These are phyloP conservation scores for Sarocladiaceae sp. DNA, from an alignment of 2,329 filamentous ascomycete genomes.

Conservation along the genomic window DNA sequence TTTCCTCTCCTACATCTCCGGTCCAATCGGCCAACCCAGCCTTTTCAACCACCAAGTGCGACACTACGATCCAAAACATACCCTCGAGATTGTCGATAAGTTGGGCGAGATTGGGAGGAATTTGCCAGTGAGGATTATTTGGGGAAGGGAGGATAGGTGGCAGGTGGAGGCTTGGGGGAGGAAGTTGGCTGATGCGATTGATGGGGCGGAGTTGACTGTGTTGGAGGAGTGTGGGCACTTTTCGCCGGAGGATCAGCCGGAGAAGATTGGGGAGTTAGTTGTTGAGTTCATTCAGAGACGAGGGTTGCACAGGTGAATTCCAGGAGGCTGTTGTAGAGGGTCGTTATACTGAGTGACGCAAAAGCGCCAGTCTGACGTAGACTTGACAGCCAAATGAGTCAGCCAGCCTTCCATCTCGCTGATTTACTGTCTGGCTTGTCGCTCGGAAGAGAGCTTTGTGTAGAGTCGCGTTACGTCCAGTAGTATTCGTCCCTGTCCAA, in stretches of 20 bases:
- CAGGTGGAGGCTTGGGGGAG: constrained; percentile 26
- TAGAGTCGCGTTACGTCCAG: no score
- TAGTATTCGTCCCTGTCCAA: no score
- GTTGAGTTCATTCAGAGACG: constrained; percentile 6
- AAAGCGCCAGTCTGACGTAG: no score
- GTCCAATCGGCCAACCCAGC: constrained; percentile 25
- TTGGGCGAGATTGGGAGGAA: constrained; percentile 18
- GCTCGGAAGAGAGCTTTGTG: no score
- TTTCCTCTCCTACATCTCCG: constrained; percentile 27
- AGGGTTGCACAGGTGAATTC: neutral
- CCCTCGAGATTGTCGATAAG: constrained; percentile 22
- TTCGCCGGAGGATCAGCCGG: constrained; percentile 24
- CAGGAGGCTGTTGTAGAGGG: no score
- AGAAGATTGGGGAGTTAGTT: constrained; percentile 14
- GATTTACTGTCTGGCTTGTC: no score
- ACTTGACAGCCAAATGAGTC: no score
- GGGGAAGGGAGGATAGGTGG: constrained; percentile 27
- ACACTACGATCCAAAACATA: constrained; percentile 29
- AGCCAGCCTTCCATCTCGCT: no score
- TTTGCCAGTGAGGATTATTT: constrained; percentile 18
- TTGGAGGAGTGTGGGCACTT: constrained; percentile 25
- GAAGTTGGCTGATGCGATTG: constrained; percentile 24
- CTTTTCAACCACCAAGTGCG: constrained; percentile 28
- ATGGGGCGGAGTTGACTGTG: constrained; percentile 22
- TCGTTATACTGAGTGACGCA: no score